phyloP scores from a whole-genome alignment of 192 early-diverging fungal genomes.

The Coemansia umbellata region DNA sequence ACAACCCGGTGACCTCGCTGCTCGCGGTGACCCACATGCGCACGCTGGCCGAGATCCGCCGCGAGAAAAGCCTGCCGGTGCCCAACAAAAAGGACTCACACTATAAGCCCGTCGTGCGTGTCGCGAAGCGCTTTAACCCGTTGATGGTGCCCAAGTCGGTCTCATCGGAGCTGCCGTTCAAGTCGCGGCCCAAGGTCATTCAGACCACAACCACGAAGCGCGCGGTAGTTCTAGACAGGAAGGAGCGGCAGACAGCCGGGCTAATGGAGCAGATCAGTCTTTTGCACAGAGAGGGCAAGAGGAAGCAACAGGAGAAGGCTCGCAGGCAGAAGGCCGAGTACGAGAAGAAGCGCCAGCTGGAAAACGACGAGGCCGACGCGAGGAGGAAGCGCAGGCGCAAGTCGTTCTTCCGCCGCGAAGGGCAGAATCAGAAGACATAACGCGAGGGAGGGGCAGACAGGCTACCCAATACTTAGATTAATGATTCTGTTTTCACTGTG shows the following conservation, averaged over 20 bases:
- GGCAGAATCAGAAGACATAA: slow-evolving; percentile 43
- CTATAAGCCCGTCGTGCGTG: slow-evolving; percentile 83
- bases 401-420: slow-evolving; percentile 65
- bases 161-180: slow-evolving; percentile 82
- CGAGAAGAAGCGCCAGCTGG: slow-evolving; percentile 52
- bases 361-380: slow-evolving; percentile 47
- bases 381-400: slow-evolving; percentile 68
- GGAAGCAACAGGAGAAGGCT: slow-evolving; percentile 61
- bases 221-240: slow-evolving; percentile 85
- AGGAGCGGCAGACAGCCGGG: slow-evolving; percentile 82
- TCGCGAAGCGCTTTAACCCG: slow-evolving; percentile 73
- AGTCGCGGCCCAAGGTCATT: slow-evolving; percentile 75
- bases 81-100: slow-evolving; percentile 79
- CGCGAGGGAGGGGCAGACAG: too few relatives aligned
- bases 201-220: slow-evolving; percentile 44
- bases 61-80: slow-evolving; percentile 58
- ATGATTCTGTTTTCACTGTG: too few relatives aligned
- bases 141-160: slow-evolving; percentile 78
- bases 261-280: slow-evolving; percentile 80
- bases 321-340: slow-evolving; percentile 54
- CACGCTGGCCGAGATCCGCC: slow-evolving; percentile 78
- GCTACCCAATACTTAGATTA: too few relatives aligned
- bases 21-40: slow-evolving; percentile 90
- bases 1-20: slow-evolving; percentile 96
- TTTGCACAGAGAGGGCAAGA: slow-evolving; percentile 67